Evolutionary conservation across 768 basidiomycete species (phyloP).

Genomic region (Tricholoma matsutake): DNA sequence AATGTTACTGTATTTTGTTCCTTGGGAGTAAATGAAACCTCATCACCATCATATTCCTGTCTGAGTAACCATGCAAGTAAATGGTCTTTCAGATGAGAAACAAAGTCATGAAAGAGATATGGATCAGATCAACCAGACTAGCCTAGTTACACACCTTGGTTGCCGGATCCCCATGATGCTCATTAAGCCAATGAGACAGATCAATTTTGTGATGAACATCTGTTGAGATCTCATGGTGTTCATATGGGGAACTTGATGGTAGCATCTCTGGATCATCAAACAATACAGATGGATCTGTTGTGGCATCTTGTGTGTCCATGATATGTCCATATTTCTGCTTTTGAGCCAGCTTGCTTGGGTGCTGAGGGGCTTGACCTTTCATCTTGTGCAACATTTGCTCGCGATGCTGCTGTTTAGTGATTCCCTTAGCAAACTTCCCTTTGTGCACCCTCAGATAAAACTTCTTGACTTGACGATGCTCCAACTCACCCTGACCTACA

Average conservation of each 20-base stretch:
- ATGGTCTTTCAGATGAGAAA: slow-evolving; percentile 27
- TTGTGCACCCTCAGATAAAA: neutral
- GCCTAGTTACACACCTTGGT: slow-evolving; percentile 12
- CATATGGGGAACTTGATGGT: no score
- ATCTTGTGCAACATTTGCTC: neutral
- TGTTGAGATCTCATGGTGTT: no score
- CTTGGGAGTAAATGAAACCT: slow-evolving; percentile 8
- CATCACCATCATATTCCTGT: no score
- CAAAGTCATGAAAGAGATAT: slow-evolving; percentile 19
- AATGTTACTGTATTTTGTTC: neutral
- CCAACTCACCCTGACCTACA: neutral
- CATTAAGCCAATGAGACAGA: slow-evolving; percentile 8
- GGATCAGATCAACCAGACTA: neutral
- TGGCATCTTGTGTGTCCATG: no score
- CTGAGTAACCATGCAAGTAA: slow-evolving; percentile 20
- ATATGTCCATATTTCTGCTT: neutral
- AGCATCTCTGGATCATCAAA: neutral
- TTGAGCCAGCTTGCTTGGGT: neutral
- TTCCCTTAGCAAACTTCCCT: neutral
- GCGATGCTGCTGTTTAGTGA: neutral
- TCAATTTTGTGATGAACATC: slow-evolving; percentile 5
- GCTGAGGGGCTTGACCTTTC: neutral
- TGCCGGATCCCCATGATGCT: no score
- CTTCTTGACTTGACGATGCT: neutral
- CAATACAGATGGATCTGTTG: no score